Evolutionary conservation across 2,329 filamentous ascomycete species (phyloP), one percentile per base, ranked within the genome.

Genomic region (Phaeosphaeria sp.): DNA sequence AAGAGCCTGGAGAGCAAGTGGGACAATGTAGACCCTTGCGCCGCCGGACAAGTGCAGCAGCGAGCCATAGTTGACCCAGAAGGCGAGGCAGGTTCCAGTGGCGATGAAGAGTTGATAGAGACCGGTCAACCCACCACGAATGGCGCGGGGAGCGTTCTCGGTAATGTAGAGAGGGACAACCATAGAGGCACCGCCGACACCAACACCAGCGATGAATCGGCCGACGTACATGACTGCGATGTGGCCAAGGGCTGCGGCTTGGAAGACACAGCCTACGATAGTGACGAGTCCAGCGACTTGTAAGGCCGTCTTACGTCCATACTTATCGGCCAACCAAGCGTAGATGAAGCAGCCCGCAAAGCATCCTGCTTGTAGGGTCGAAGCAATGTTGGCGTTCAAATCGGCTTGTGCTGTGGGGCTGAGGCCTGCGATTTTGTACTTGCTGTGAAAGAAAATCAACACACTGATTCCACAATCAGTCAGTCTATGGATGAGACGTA

Each of bases 291-390:
- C 87, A 6, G 85, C 82, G 18, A 79, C 73, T 21, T 90, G 80
- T 27, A 92, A 79, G 22, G 81, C 80, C 15, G 62, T 67, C 46
- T 84, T 83, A 51, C 88, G 83, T 17, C 88, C 88, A 64, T 77
- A 85, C 62, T 71, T 76, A 64, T 87, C 85, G 5, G 85, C 81
- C 44, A 84, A 66, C 78, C 81, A 85, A 33, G 81, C 82, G 6
- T 84, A 83, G n/a, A 85, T 60, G 60, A 90, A 80, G 57, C 87
- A 87, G 36, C 88, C 87, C 52, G 85, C 80, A 72, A 90, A 90
- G 60, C 87, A 89, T 50, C 89, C 89, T 43, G 84, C 88, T 75
- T 91, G 88, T 10, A 91, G 82, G 0, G 86, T 89, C n/a, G 87
- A 89, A 25, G 90, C 89, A 56, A 91, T 88, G 69, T 90, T 90